A percentile compares a stretch with the other conserved stretches of the same genome.
phyloP scores from a whole-genome alignment of 2,329 filamentous ascomycete genomes.

The Sarocladium brachiariae region DNA sequence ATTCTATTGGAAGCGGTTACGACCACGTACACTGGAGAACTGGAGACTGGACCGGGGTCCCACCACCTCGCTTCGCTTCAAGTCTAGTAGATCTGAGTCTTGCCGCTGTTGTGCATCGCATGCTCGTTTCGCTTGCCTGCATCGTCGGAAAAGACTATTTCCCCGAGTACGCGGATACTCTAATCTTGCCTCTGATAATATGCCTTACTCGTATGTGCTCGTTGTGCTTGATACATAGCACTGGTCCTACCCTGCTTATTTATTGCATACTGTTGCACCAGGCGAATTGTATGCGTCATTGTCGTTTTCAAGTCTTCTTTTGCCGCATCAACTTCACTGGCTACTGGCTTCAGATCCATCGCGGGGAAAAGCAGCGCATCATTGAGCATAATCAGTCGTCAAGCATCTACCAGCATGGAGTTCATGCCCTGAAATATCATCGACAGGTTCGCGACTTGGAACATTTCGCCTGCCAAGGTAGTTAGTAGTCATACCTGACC shows the following conservation, averaged over 20 bases:
- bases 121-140: background rate
- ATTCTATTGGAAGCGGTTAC: too few species aligned
- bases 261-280: background rate
- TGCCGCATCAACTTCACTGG: background rate
- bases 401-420: too few species aligned
- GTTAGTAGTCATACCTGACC: background rate
- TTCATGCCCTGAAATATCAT: too few species aligned
- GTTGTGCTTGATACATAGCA: too few species aligned
- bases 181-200: background rate
- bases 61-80: background rate
- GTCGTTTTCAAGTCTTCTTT: background rate
- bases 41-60: background rate
- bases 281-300: background rate
- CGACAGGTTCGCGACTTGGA: background rate
- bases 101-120: background rate
- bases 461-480: too few species aligned
- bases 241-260: background rate
- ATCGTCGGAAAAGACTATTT: background rate
- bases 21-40: background rate
- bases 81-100: background rate
- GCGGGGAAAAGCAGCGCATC: too few species aligned
- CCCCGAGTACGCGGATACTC: background rate
- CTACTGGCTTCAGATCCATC: background rate
- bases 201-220: too few species aligned
- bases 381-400: too few species aligned